Evolutionary conservation across 768 basidiomycete species (phyloP).

Genomic region (Phlegmacium glaucopus): DNA sequence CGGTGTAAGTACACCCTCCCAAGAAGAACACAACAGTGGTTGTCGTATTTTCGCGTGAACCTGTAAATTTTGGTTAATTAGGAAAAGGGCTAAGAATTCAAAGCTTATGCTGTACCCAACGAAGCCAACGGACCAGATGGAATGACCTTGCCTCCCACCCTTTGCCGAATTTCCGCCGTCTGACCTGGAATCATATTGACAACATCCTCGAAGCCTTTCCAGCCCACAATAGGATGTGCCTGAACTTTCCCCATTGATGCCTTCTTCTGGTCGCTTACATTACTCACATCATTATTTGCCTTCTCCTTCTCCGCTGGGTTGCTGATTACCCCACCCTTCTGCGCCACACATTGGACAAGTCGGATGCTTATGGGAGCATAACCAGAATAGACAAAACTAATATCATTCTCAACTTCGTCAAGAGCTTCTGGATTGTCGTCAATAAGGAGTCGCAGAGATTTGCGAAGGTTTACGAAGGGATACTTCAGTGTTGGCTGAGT

Average conservation of each 20-base stretch:
- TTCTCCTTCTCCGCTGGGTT: slow-evolving; percentile 68
- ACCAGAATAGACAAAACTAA: slow-evolving; percentile 94
- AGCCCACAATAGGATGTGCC: slow-evolving; percentile 91
- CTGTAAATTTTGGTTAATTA: slow-evolving; percentile 7
- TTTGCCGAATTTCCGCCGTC: slow-evolving; percentile 75
- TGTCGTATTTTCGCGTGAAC: slow-evolving; percentile 52
- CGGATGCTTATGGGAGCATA: slow-evolving; percentile 93
- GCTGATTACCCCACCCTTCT: slow-evolving; percentile 86
- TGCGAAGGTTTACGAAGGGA: slow-evolving; percentile 71
- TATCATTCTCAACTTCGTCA: slow-evolving; percentile 88
- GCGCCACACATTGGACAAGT: slow-evolving; percentile 88
- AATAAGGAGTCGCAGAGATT: slow-evolving; percentile 86
- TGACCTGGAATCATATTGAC: slow-evolving; percentile 79
- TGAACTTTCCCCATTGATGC: slow-evolving; percentile 52
- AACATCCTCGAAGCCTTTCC: slow-evolving; percentile 97
- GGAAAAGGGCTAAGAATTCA: background rate
- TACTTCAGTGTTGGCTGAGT: slow-evolving; percentile 50
- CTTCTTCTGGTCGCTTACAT: slow-evolving; percentile 35
- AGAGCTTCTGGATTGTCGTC: slow-evolving; percentile 78
- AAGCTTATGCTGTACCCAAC: slow-evolving; percentile 8
- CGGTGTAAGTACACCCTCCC: slow-evolving; percentile 96
- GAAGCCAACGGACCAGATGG: slow-evolving; percentile 12
- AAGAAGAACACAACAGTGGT: slow-evolving; percentile 96
- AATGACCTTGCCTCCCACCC: slow-evolving; percentile 10
- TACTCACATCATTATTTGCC: slow-evolving; percentile 28